phyloP scores from a whole-genome alignment of 1,139 yeast genomes.

The Scheffersomyces cryptocercus region DNA sequence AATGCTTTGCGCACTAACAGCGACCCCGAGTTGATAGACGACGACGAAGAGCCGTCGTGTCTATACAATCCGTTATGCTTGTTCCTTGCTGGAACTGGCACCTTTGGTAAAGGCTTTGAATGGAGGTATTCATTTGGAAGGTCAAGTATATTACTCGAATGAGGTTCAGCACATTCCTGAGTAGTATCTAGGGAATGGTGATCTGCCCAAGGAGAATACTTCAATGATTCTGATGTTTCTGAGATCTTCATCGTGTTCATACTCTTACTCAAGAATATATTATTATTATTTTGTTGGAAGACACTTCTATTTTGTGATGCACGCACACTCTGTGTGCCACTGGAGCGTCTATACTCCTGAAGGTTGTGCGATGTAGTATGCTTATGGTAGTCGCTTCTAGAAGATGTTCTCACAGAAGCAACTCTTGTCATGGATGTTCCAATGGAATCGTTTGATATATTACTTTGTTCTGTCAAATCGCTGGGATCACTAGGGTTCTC shows the following conservation, averaged over 20 bases:
- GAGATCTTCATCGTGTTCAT: conserved; percentile 3
- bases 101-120: conserved; percentile 14
- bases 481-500: background rate
- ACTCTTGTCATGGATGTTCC: conserved; percentile 30
- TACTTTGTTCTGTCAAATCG: conserved; percentile 7
- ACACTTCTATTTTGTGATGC: conserved; percentile 3
- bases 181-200: background rate
- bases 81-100: conserved; percentile 10
- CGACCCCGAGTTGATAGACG: conserved; percentile 20
- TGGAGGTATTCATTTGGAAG: conserved; percentile 37
- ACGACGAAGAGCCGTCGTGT: conserved; percentile 10
- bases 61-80: conserved; percentile 4
- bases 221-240: conserved; percentile 1
- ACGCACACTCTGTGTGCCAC: conserved; percentile 3
- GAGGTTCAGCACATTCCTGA: background rate
- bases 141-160: conserved; percentile 22
- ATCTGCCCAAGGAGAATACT: background rate
- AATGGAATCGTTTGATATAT: conserved; percentile 24
- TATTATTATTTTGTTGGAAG: conserved; percentile 17
- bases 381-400: conserved; percentile 38
- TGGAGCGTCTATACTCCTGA: conserved; percentile 1
- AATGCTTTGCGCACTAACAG: conserved; percentile 31
- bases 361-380: conserved; percentile 35
- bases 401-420: conserved; percentile 41
- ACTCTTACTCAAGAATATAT: conserved; percentile 13